These are phyloP conservation scores for Fistulinella cinereoalba DNA, from an alignment of 1,284 basidiomycete species.

Conservation along the genomic window DNA sequence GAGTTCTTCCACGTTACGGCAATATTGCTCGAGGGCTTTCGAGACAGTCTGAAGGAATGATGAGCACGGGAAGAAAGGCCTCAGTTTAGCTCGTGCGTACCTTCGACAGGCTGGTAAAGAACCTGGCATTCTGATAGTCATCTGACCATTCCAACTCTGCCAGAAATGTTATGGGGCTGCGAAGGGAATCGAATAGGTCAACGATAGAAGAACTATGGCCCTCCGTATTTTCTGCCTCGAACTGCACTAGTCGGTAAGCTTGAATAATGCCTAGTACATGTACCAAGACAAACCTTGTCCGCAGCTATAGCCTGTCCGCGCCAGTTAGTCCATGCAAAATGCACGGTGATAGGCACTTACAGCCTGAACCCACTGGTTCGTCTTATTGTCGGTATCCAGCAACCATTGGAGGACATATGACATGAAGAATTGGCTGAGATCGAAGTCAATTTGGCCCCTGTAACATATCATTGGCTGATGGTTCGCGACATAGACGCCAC, in stretches of 20 bases:
- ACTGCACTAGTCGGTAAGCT: conserved; percentile 46
- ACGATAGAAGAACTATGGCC: conserved; percentile 95
- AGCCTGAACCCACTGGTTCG: conserved; percentile 90
- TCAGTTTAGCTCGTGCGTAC: conserved; percentile 38
- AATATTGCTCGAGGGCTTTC: conserved; percentile 91
- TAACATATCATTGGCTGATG: conserved; percentile 11
- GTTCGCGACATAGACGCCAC: conserved; percentile 9
- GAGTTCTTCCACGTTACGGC: conserved; percentile 80
- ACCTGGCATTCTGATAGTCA: conserved; percentile 83
- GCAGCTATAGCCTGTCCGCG: conserved; percentile 70
- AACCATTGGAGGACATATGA: conserved; percentile 91
- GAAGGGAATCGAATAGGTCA: conserved; percentile 92
- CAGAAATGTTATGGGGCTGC: conserved; percentile 87
- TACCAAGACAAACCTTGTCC: conserved; percentile 64
- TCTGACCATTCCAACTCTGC: conserved; percentile 92
- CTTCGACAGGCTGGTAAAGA: conserved; percentile 86
- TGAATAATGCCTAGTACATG: neutral
- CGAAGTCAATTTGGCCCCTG: conserved; percentile 58
- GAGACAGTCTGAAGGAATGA: conserved; percentile 69
- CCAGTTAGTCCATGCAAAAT: conserved; percentile 4
- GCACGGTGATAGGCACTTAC: conserved; percentile 43
- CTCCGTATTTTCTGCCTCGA: conserved; percentile 79
- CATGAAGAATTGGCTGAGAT: conserved; percentile 78
- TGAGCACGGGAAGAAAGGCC: conserved; percentile 2
- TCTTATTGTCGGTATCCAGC: conserved; percentile 85